A percentile compares a stretch with the other conserved stretches of the same genome.
Evolutionary conservation across 345 rosid species (phyloP).

Genomic region (Syzygium aqueum): DNA sequence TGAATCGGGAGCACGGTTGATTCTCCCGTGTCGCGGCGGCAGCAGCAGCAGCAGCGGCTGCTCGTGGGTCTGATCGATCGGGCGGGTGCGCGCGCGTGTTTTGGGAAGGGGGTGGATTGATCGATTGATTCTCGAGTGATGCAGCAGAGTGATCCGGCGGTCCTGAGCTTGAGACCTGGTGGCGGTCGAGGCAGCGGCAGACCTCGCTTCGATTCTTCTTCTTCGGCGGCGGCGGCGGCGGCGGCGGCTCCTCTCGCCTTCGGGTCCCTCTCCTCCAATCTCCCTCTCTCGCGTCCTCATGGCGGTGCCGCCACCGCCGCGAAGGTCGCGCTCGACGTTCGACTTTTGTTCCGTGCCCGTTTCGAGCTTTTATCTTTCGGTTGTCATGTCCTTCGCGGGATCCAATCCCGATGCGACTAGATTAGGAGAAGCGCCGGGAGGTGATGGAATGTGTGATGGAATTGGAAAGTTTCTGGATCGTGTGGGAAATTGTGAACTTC

Average conservation of each 20-base stretch:
- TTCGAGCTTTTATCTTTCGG: background rate
- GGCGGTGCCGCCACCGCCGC: constrained; percentile 17
- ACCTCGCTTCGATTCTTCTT: constrained; percentile 36
- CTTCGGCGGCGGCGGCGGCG: constrained; percentile 15
- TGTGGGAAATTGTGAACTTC: background rate
- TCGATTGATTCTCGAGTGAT: constrained; percentile 30
- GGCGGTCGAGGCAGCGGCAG: constrained; percentile 98
- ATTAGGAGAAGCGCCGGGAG: background rate
- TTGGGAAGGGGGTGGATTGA: too few relatives aligned
- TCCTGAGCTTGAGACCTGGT: constrained; percentile 99
- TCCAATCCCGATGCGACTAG: background rate
- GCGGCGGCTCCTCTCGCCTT: constrained; percentile 32
- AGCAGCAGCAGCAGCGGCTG: background rate
- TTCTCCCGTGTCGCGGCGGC: too few relatives aligned
- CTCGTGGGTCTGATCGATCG: background rate
- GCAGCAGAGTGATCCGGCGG: constrained; percentile 95
- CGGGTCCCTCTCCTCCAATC: constrained; percentile 59
- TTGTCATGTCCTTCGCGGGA: background rate
- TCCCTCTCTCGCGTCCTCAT: constrained; percentile 63
- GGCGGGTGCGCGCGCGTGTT: too few relatives aligned
- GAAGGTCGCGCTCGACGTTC: background rate
- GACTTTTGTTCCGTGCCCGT: background rate
- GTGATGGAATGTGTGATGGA: background rate
- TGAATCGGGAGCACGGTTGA: background rate
- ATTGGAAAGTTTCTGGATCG: background rate